Base-by-base conservation (phyloP, 2,329 filamentous ascomycete genomes). In the Incumbomyces lentus region DNA sequence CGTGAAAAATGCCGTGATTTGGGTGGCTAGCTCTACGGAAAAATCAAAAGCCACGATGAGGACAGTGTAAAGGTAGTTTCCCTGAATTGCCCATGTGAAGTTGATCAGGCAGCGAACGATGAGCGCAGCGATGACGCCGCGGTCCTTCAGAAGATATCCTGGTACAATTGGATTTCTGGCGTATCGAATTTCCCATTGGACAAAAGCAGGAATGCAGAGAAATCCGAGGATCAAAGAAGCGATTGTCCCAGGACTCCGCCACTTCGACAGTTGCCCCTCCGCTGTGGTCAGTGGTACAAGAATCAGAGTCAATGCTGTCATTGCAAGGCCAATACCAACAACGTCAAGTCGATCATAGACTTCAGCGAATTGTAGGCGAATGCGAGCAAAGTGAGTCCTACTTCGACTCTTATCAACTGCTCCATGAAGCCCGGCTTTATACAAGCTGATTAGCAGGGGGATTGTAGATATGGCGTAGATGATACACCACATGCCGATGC, bases 1-100 rank as follows among this genome's bases (percentile, higher is more conserved):
- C 48, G 64, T 70, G 68, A 81, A 82, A 1, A 82, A 66, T 0
- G 74, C 75, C 0, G 68, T 65, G 50, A 82, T 73, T 12, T 78
- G 73, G 0, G 75, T 79, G 3, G 79, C 78, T 7, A 66, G 66
- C 36, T 64, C 66, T 52, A 75, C 58, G 39, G 68, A 72, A 49
- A 80, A 76, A 59, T 79, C 68, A 53, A 81, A 82, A 33, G 70
- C 71, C 14, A 82, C 75, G 6, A 73, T 59, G 1, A 82, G 69
- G 1, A 82, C 72, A 0, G 78, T 79, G 62, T 72, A 82, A 2
- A 82, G 68, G 58, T 74, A 82, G 56, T 81, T 73, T n/a, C 72
- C 75, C 59, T 82, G 79, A 60, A 80, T 68, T 48, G 71, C 72
- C 76, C 76, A 82, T 16, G 72, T 60, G 54, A 73, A 74, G 64